Percentiles rank a stretch among this genome's conserved stretches.
phyloP scores from a whole-genome alignment of 2,329 filamentous ascomycete genomes.

The Microcyclosporella mali region DNA sequence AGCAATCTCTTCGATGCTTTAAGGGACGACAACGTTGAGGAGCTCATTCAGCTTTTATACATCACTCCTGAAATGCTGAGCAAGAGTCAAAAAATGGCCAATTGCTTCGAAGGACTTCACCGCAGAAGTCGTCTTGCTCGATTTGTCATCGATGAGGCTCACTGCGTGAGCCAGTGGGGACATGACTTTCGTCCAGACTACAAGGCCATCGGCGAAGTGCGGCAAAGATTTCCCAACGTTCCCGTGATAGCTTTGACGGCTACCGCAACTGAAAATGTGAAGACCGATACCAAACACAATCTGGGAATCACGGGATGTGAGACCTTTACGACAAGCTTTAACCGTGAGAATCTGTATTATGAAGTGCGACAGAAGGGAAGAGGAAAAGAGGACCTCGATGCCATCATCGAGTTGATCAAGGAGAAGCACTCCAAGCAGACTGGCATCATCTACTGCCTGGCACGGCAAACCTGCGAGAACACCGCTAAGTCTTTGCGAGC shows the following conservation, averaged over 20 bases:
- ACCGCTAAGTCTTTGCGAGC: slow-evolving; percentile 63
- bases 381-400: slow-evolving; percentile 47
- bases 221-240: slow-evolving; percentile 66
- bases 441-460: slow-evolving; percentile 91
- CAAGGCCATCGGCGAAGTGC: slow-evolving; percentile 72
- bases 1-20: slow-evolving; percentile 61
- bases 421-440: slow-evolving; percentile 63
- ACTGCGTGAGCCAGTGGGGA: slow-evolving; percentile 98
- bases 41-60: slow-evolving; percentile 79
- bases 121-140: slow-evolving; percentile 67
- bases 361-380: slow-evolving; percentile 66
- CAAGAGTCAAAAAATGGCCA: slow-evolving; percentile 66
- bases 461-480: slow-evolving; percentile 73
- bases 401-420: slow-evolving; percentile 62
- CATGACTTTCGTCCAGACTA: slow-evolving; percentile 98
- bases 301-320: slow-evolving; percentile 74
- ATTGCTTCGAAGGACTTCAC: slow-evolving; percentile 63
- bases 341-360: slow-evolving; percentile 89
- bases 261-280: slow-evolving; percentile 89
- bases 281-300: slow-evolving; percentile 84
- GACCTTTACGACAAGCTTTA: slow-evolving; percentile 87
- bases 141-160: slow-evolving; percentile 96
- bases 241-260: slow-evolving; percentile 94
- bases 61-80: slow-evolving; percentile 95
- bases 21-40: slow-evolving; percentile 59